Evolutionary conservation across 306 rosid genomes (phyloP).

Genomic region (Gillenia trifoliata): DNA sequence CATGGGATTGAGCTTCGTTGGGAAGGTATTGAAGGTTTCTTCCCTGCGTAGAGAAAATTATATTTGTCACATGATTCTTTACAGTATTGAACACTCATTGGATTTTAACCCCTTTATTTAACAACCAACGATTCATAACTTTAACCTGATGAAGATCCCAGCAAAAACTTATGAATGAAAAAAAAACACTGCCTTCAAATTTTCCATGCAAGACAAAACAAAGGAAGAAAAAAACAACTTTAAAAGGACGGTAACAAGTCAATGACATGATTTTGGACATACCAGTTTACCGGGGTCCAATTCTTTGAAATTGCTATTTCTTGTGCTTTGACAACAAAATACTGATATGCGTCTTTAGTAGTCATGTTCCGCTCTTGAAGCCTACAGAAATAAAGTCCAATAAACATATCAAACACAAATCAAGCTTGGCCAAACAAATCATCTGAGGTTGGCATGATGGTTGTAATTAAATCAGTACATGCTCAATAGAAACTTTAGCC

Average conservation of each 20-base stretch:
- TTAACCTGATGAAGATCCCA: neutral
- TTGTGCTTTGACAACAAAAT: slow-evolving; percentile 93
- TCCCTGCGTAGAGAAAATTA: slow-evolving; percentile 60
- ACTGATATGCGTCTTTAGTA: slow-evolving; percentile 71
- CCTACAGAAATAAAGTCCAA: slow-evolving; percentile 48
- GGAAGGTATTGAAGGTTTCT: slow-evolving; percentile 84
- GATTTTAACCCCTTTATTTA: neutral
- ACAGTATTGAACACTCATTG: neutral
- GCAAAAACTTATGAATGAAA: neutral
- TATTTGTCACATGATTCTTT: slow-evolving; percentile 9
- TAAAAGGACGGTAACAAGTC: neutral
- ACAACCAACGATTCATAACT: neutral
- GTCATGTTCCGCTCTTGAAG: slow-evolving; percentile 67
- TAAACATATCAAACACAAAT: slow-evolving; percentile 8
- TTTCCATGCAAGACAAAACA: neutral
- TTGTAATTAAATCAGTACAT: neutral
- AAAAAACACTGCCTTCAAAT: neutral
- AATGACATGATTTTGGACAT: slow-evolving; percentile 19
- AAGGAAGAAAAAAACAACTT: neutral
- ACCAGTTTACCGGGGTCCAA: slow-evolving; percentile 98
- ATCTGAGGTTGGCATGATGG: neutral
- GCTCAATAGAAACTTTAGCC: neutral
- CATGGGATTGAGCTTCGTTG: slow-evolving; percentile 64
- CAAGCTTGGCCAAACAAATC: neutral
- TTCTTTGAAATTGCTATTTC: slow-evolving; percentile 69